Conservation (phyloP, 2,329 filamentous ascomycete species). For the Aspergillus pseudoviridinutans region DNA sequence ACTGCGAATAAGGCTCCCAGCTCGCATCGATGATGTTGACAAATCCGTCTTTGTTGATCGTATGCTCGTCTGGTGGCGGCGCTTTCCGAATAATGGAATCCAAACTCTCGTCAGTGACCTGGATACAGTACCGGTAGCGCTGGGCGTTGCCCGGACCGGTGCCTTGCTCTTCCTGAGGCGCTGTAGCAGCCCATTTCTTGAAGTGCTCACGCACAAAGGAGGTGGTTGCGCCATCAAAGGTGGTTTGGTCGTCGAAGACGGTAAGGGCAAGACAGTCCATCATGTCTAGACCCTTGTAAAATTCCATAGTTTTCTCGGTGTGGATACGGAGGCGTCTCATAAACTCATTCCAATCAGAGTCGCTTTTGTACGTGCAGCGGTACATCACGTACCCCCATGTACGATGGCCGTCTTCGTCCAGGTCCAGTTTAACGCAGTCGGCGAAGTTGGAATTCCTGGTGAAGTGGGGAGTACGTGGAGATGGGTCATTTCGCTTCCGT, state of each 20-base stretch:
- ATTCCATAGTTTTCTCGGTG: background rate
- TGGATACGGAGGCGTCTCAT: background rate
- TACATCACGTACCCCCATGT: conserved; percentile 1
- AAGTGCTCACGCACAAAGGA: background rate
- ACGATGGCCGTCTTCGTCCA: background rate
- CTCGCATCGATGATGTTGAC: background rate
- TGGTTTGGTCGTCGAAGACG: background rate
- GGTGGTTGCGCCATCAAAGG: background rate
- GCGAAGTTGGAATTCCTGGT: too few species aligned
- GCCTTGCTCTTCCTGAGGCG: background rate
- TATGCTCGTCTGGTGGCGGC: background rate
- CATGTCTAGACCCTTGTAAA: background rate
- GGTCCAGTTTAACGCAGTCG: too few species aligned
- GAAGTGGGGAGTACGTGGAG: too few species aligned
- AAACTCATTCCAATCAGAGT: conserved; percentile 5
- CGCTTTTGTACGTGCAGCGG: conserved; percentile 4
- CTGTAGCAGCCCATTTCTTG: background rate
- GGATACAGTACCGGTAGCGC: conserved; percentile 2
- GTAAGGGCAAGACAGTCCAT: background rate
- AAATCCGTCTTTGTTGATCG: background rate
- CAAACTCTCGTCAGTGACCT: conserved; percentile 5
- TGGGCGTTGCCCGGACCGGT: background rate
- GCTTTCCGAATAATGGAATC: background rate
- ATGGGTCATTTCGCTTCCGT: too few species aligned
- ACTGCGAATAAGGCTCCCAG: background rate